phyloP scores from a whole-genome alignment of 495 filamentous ascomycete species.

The Aspergillus baeticus region DNA sequence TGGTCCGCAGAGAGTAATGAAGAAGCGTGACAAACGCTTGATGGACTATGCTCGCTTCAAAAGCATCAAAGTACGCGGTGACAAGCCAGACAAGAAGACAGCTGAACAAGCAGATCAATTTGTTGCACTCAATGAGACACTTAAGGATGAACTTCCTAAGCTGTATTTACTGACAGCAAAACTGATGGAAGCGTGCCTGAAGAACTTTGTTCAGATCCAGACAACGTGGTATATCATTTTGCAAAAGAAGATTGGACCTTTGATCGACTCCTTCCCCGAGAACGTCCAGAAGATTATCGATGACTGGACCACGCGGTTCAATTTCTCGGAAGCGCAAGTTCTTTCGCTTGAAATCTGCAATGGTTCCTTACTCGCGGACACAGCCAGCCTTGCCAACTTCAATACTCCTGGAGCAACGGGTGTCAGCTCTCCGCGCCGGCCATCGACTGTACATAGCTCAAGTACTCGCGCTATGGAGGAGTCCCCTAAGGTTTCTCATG shows the following conservation, averaged over 20 bases:
- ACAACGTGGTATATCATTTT: conserved; percentile 74
- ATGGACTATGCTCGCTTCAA: conserved; percentile 85
- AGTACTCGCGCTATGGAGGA: conserved; percentile 58
- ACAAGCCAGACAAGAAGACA: conserved; percentile 80
- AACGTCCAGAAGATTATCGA: conserved; percentile 63
- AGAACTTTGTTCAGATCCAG: conserved; percentile 80
- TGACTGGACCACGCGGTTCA: conserved; percentile 73
- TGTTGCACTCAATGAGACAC: conserved; percentile 80
- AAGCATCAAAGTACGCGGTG: conserved; percentile 69
- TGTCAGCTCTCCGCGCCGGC: conserved; percentile 40
- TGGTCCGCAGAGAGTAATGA: conserved; percentile 80
- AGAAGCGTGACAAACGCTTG: conserved; percentile 86
- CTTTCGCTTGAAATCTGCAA: conserved; percentile 57
- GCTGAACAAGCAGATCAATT: conserved; percentile 82
- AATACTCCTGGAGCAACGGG: conserved; percentile 47
- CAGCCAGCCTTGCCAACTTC: conserved; percentile 51
- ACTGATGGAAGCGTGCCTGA: conserved; percentile 74
- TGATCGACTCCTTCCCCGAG: conserved; percentile 70
- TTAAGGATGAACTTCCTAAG: conserved; percentile 89
- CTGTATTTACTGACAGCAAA: conserved; percentile 76
- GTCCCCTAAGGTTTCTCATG: conserved; percentile 56
- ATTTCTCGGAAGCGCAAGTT: conserved; percentile 49
- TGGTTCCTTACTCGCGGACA: conserved; percentile 52
- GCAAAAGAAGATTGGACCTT: conserved; percentile 73
- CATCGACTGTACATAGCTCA: conserved; percentile 44